Percentiles rank a stretch among this genome's conserved stretches.
Conservation (phyloP, 768 basidiomycete species). For the Rubroboletus pulcherrimus region DNA sequence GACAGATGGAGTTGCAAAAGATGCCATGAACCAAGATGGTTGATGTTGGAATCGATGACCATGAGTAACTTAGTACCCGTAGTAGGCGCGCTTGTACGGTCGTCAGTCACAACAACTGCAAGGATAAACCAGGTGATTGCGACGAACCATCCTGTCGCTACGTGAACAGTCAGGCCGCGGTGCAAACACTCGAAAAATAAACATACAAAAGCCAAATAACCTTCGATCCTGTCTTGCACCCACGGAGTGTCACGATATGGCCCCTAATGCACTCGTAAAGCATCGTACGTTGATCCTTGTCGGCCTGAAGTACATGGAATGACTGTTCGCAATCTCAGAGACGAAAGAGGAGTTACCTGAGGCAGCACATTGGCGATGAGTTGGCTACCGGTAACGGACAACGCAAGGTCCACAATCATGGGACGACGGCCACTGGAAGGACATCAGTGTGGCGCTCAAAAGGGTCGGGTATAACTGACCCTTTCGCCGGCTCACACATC, state of each 20-base stretch:
- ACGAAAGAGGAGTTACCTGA: slow-evolving; percentile 42
- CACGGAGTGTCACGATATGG: slow-evolving; percentile 85
- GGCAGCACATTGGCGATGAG: slow-evolving; percentile 80
- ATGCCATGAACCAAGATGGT: slow-evolving; percentile 29
- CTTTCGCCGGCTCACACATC: slow-evolving; percentile 84
- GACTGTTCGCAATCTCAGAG: neutral
- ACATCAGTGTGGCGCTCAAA: slow-evolving; percentile 1
- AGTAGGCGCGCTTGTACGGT: slow-evolving; percentile 52
- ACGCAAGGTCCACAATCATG: slow-evolving; percentile 81
- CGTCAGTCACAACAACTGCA: slow-evolving; percentile 14
- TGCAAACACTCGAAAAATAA: neutral
- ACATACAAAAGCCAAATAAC: slow-evolving; percentile 84
- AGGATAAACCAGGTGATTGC: neutral
- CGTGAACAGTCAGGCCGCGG: slow-evolving; percentile 1
- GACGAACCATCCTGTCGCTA: slow-evolving; percentile 57
- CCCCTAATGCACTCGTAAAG: slow-evolving; percentile 84
- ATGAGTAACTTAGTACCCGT: slow-evolving; percentile 44
- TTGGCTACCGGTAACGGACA: slow-evolving; percentile 83
- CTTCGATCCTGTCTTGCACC: slow-evolving; percentile 88
- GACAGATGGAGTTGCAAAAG: slow-evolving; percentile 23
- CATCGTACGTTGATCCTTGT: slow-evolving; percentile 79
- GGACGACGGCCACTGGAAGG: slow-evolving; percentile 60
- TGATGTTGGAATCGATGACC: slow-evolving; percentile 15
- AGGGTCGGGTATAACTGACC: slow-evolving; percentile 38
- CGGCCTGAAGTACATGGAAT: slow-evolving; percentile 47